Base-by-base conservation (phyloP, 768 basidiomycete species). In the Suillus hirtellus region DNA sequence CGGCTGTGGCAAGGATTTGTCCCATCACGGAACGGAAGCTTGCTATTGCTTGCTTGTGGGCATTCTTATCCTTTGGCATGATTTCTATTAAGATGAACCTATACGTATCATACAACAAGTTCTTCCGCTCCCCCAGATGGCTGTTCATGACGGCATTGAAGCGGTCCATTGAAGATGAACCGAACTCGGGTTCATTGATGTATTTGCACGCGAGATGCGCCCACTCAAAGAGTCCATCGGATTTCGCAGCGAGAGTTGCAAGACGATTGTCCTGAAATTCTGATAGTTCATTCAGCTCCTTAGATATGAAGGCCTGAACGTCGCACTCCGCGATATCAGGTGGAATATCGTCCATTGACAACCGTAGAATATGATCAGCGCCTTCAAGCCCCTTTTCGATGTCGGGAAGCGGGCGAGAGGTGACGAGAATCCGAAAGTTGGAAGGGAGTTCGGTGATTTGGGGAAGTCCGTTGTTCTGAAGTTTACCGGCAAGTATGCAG, bases 361-460 rank as follows among this genome's bases (percentile, higher is more conserved):
- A 2, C 14, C 11, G 19, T 27, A 19, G 9, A 19, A 47, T 27
- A 37, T 35, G 34, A 0, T 19, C 21, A 12, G n/a, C 58, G 4
- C 43, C 38, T 1, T 19, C 2, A 12, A 63, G 38, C 2, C 0
- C 31, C 1, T 17, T 3, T 7, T 38, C 3, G 4, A 55, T 54
- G 34, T 66, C 65, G 1, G 3, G 34, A 24, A 62, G 49, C 5
- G 60, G 60, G 37, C 65, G 65, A 14, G 60, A 42, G 14, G 65
- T 66, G 15, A 66, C 21, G 27, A 66, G 40, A 54, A 66, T 24
- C 12, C 65, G 35, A 34, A 55, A 61, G 60, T 52, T 53, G 2
- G 59, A 17, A 3, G 65, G 65, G 17, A 66, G 65, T 54, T 53
- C 27, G 1, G 31, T 42, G 6, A 53, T 40, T 19, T 27, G 2